Base-by-base conservation (phyloP, 2,329 filamentous ascomycete species). In the Colletotrichum brevisporum region DNA sequence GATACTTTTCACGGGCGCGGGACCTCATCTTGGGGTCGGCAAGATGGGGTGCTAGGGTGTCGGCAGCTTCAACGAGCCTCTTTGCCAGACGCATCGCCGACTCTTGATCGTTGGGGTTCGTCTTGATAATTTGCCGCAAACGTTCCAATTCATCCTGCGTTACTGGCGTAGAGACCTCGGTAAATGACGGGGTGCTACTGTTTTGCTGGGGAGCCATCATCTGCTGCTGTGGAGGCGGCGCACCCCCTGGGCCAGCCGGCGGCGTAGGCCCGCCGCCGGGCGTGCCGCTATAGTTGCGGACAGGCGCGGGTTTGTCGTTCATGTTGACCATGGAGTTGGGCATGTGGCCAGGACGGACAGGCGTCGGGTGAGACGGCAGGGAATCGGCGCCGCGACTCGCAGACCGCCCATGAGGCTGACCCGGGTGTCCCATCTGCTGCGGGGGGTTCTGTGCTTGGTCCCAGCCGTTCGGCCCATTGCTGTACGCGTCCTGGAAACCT, bases 41-140 rank as follows among this genome's bases (percentile, higher is more conserved):
- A 10, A 90, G 79, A 15, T 82, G 82, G 2, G 88, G 83, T 3
- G 94, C 89, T 1, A 99, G 86, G 5, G 93, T 89, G 13, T 91
- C 90, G 0, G 94, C 90, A 2, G 95, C 96, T 81, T 98, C 94
- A 1, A 97, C 90, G 5, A 98, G 84, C 74, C 92, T 94, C 81
- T 95, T 95, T 1, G 93, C 94, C 18, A 97, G 85, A 10, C 85
- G 83, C 64, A 99, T 83, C 15, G 93, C 91, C 3, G 90, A 87
- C 54, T 87, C 88, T 71, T 92, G 88, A 73, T 98, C 94, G 36
- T 86, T 85, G 0, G 94, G 90, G 70, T 94, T 92, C 27, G 84
- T 84, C 77, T 92, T 93, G 71, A 92, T 90, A 6, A 84, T 82
- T 74, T 89, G 88, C 39, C 93, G 90, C 9, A 98, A 82, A 24